These are phyloP conservation scores for Colletotrichum somersetense DNA, from an alignment of 2,329 filamentous ascomycete species.

Conservation along the genomic window DNA sequence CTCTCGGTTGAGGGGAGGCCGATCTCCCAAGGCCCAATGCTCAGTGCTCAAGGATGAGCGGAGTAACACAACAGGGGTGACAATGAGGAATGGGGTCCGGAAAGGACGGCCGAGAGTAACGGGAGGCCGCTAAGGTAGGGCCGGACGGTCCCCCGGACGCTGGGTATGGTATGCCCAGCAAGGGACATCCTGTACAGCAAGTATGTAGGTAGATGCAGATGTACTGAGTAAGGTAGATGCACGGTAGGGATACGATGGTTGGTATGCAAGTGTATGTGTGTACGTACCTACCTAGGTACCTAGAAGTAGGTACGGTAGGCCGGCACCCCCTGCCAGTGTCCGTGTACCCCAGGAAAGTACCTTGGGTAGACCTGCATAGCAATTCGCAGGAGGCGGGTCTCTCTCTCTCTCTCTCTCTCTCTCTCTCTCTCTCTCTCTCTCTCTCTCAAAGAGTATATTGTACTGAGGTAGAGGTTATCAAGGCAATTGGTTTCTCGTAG, in stretches of 20 bases:
- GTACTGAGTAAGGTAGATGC: not conserved
- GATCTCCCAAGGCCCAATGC: not conserved
- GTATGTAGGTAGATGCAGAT: too few species aligned
- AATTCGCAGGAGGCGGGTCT: not conserved
- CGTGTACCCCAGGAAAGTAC: too few species aligned
- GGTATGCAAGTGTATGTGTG: too few species aligned
- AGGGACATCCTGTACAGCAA: constrained; percentile 8
- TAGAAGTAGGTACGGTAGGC: not conserved
- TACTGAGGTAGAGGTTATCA: too few species aligned
- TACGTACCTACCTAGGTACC: not conserved
- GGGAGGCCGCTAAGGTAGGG: not conserved
- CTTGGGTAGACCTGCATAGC: not conserved
- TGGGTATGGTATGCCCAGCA: constrained; percentile 24
- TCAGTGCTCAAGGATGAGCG: not conserved
- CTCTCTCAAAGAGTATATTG: too few species aligned
- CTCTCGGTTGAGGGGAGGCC: constrained; percentile 14
- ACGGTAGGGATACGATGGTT: constrained; percentile 23
- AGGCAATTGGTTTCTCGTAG: too few species aligned
- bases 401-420: too few species aligned
- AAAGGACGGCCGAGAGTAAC: not conserved
- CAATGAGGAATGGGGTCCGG: constrained; percentile 6
- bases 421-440: too few species aligned
- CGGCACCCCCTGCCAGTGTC: too few species aligned
- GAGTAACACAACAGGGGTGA: not conserved
- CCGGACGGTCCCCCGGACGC: constrained; percentile 17